phyloP scores from a whole-genome alignment of 768 basidiomycete genomes.

The Lentinus tigrinus region DNA sequence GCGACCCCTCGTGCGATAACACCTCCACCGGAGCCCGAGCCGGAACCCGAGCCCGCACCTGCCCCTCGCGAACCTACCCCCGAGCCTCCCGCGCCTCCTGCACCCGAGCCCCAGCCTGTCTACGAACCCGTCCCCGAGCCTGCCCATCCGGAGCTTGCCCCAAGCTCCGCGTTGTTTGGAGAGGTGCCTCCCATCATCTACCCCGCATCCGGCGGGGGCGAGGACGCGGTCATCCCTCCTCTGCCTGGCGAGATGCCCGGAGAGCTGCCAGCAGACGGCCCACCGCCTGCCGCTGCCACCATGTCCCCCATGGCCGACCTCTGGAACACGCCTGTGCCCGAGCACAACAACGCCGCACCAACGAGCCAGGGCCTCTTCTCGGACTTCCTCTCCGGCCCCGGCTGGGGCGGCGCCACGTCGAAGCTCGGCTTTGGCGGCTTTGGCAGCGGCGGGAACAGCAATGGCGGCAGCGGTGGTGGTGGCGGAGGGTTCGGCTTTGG shows the following conservation, averaged over 20 bases:
- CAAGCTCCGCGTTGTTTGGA: neutral
- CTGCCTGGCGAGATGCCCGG: slow-evolving; percentile 1
- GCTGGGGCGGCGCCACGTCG: slow-evolving; percentile 11
- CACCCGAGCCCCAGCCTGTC: slow-evolving; percentile 10
- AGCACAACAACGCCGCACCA: slow-evolving; percentile 4
- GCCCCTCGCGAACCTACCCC: neutral
- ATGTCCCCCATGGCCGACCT: slow-evolving; percentile 19
- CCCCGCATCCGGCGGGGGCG: neutral
- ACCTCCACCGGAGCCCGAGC: slow-evolving; percentile 1
- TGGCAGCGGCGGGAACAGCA: neutral
- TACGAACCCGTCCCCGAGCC: neutral
- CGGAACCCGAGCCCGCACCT: neutral
- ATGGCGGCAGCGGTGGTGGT: neutral
- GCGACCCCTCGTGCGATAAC: slow-evolving; percentile 17
- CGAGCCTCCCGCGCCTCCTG: neutral
- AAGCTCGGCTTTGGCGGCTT: neutral
- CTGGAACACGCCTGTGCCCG: slow-evolving; percentile 14
- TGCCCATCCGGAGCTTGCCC: neutral
- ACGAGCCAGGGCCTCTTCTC: slow-evolving; percentile 17
- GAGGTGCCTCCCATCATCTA: neutral
- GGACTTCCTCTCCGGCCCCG: slow-evolving; percentile 14
- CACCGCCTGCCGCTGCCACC: neutral
- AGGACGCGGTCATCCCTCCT: slow-evolving; percentile 10
- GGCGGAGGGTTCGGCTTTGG: neutral
- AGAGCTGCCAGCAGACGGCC: neutral